These are phyloP conservation scores for Eucalyptus caleyi DNA, from an alignment of 345 rosid genomes.

Conservation along the genomic window DNA sequence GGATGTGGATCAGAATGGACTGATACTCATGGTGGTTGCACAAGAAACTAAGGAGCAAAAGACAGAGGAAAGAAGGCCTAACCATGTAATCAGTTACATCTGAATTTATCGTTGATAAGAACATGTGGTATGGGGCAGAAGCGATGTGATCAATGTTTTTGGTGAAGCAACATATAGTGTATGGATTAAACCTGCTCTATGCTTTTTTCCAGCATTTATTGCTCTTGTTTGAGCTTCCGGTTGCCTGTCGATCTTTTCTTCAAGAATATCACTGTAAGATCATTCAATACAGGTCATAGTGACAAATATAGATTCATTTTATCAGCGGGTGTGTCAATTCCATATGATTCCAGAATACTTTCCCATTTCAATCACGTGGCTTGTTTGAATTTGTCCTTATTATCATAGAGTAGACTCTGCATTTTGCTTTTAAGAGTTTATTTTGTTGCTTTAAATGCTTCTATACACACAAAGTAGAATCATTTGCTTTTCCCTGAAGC, in stretches of 20 bases:
- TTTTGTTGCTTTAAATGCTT: not conserved
- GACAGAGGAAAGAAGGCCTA: not conserved
- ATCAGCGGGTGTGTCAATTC: not conserved
- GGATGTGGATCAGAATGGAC: constrained; percentile 20
- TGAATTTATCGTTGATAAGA: not conserved
- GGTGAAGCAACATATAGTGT: not conserved
- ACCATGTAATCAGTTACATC: not conserved
- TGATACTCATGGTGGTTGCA: constrained; percentile 6
- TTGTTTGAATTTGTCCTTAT: not conserved
- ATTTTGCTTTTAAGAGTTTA: not conserved
- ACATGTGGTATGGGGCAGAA: rapidly evolving
- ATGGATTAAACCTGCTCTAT: not conserved
- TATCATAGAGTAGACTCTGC: not conserved
- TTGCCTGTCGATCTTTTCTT: not conserved
- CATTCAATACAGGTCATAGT: not conserved
- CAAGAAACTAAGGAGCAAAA: not conserved
- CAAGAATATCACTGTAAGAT: not conserved
- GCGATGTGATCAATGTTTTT: not conserved
- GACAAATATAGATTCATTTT: not conserved
- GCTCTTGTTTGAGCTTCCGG: not conserved
- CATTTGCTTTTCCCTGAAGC: not conserved
- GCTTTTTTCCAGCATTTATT: constrained; percentile 2
- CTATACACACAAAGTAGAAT: not conserved
- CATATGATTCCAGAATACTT: not conserved
- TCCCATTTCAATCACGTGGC: not conserved